Percentiles rank a stretch among this genome's conserved stretches.
phyloP scores from a whole-genome alignment of 441 rosid species.

The Arabidopsis hybrid region DNA sequence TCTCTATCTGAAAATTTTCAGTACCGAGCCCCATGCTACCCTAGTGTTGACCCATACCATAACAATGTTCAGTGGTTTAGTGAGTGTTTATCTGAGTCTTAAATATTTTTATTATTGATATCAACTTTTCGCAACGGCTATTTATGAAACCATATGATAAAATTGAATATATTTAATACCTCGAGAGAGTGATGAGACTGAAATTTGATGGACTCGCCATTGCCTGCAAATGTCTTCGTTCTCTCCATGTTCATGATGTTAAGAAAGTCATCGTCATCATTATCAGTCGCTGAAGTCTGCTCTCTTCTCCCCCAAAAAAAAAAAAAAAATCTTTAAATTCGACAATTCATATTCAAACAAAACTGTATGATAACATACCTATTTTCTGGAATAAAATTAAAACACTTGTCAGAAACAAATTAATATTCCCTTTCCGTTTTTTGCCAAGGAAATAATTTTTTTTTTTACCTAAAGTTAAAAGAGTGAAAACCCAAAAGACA shows the following conservation, averaged over 20 bases:
- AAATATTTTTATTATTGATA: conserved; percentile 18
- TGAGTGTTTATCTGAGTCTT: conserved; percentile 32
- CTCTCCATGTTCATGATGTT: conserved; percentile 47
- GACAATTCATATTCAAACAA: conserved; percentile 45
- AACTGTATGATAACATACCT: conserved; percentile 42
- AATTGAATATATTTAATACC: conserved; percentile 34
- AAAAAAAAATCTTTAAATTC: conserved; percentile 11
- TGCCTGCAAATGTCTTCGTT: conserved; percentile 46
- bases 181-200: conserved; percentile 45
- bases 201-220: conserved; percentile 44
- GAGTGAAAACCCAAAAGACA: conserved; percentile 49
- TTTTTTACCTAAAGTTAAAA: conserved; percentile 42
- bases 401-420: conserved; percentile 46
- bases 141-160: not conserved
- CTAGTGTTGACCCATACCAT: conserved; percentile 36
- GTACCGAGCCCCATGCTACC: conserved; percentile 25
- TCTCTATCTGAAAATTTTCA: not conserved
- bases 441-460: conserved; percentile 7
- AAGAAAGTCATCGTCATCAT: conserved; percentile 48
- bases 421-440: conserved; percentile 41
- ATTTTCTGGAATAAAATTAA: conserved; percentile 42
- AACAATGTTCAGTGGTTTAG: conserved; percentile 39
- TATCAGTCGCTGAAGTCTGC: conserved; percentile 45
- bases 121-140: conserved; percentile 37
- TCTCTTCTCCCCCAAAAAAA: conserved; percentile 36